phyloP scores from a whole-genome alignment of 2,329 filamentous ascomycete genomes.

The Trichoderma asperellum region DNA sequence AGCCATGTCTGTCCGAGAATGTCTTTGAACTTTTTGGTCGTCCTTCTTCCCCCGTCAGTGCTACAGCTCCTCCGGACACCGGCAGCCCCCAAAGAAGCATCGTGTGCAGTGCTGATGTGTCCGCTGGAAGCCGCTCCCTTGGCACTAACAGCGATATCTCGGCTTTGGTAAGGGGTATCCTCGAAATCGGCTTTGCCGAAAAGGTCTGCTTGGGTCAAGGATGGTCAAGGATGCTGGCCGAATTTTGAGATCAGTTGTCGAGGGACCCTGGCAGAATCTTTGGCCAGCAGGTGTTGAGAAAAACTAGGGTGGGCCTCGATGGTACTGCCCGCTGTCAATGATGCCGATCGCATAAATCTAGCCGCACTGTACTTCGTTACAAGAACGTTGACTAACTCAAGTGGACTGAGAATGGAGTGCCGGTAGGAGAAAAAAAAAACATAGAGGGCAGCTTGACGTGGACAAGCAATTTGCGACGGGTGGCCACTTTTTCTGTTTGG shows the following conservation, averaged over 20 bases:
- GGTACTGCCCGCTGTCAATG: constrained; percentile 25
- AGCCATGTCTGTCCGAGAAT: constrained; percentile 16
- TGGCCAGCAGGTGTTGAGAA: background rate
- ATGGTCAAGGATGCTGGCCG: constrained; percentile 12
- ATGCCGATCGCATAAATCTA: constrained; percentile 26
- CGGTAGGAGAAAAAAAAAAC: background rate
- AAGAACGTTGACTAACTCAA: background rate
- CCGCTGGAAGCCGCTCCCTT: constrained; percentile 8
- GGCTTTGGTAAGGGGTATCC: constrained; percentile 13
- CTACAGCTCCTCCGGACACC: constrained; percentile 4
- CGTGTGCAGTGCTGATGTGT: background rate
- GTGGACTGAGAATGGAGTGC: background rate
- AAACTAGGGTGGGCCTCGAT: constrained; percentile 10
- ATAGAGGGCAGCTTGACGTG: background rate
- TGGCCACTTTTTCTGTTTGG: constrained; percentile 26
- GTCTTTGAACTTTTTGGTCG: background rate
- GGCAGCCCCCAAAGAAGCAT: constrained; percentile 15
- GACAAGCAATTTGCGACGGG: constrained; percentile 25
- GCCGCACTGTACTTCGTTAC: constrained; percentile 22
- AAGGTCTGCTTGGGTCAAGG: constrained; percentile 5
- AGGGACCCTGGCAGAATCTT: background rate
- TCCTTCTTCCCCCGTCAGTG: background rate
- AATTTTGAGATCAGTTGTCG: constrained; percentile 12
- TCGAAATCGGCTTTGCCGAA: constrained; percentile 25
- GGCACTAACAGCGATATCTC: constrained; percentile 7